Evolutionary conservation across 140 eudicot species (phyloP), one percentile per base, ranked within the genome.

Genomic region (Senecio squalidus): DNA sequence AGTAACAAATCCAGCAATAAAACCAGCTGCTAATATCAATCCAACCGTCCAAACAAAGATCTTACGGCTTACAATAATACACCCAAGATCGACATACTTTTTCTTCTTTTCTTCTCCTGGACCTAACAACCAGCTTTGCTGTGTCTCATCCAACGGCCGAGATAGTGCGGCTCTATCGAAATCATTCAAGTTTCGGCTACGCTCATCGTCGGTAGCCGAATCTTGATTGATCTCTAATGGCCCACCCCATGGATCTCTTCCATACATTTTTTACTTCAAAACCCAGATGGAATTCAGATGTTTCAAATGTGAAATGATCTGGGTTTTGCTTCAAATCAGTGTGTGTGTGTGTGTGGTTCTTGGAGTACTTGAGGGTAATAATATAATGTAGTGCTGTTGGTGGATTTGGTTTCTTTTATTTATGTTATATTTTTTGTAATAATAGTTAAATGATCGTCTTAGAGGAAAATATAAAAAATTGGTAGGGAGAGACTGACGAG

Each of bases 171-270:
- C 97, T 48, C 79, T 40, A 50, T 90, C 97, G 27, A 75, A 90
- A 26, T 90, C 97, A 51, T 85, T 78, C 38, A 86, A 69, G 49
- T 85, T 90, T 62, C 95, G 61, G 76, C 95, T 90, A 72, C 95
- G 75, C 34, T 90, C 97, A 48, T 90, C 97, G 72, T 90, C 95
- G 18, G 97, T 83, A 29, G 95, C 87, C 0, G 97, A 89, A 51
- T 89, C 97, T 11, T 89, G 84, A 45, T 93, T 85, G 76, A 90
- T 90, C 68, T 90, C 97, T 55, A 90, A 64, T 11, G 97, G 82
- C 56, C 95, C 97, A 7, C 95, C 97, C 97, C 97, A 90, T 6
- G 97, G 97, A 77, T 90, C 97, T 68, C 97, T 69, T 6, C 95
- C 97, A 69, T 90, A 90, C 85, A 90, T 90, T 14, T 64, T 86